phyloP scores from a whole-genome alignment of 352 stramenopile species.

The Globisporangium okanoganense region DNA sequence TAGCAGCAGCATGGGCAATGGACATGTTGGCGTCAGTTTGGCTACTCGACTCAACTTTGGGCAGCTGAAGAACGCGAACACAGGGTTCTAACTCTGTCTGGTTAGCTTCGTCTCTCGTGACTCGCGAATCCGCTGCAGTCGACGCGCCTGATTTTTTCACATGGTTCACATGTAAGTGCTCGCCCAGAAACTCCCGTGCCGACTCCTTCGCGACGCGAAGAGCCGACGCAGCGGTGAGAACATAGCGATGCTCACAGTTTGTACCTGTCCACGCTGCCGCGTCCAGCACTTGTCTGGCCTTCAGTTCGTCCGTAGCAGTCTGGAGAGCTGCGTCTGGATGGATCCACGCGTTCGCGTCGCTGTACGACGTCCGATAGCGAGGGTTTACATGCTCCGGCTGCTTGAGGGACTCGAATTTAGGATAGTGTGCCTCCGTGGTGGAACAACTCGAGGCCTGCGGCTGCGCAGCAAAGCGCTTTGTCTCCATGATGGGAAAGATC shows the following conservation, averaged over 20 bases:
- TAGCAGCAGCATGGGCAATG: background rate
- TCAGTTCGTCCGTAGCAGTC: background rate
- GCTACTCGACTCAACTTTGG: background rate
- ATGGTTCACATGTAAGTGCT: conserved; percentile 3
- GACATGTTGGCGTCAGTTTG: conserved; percentile 1
- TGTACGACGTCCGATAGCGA: conserved; percentile 5
- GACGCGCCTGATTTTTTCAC: background rate
- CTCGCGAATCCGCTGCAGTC: background rate
- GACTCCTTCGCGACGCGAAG: conserved; percentile 33
- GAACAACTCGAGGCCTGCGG: too few species aligned
- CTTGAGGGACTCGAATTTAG: too few species aligned
- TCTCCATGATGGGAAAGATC: background rate
- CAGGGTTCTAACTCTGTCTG: conserved; percentile 6
- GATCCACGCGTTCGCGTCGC: conserved; percentile 13
- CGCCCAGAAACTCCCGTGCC: conserved; percentile 28
- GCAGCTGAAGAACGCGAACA: background rate
- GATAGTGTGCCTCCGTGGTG: too few species aligned
- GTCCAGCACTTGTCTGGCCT: conserved; percentile 12
- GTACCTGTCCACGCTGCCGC: conserved; percentile 2
- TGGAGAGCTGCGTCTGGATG: background rate
- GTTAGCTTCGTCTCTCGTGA: conserved; percentile 8
- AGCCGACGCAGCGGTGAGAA: conserved; percentile 31
- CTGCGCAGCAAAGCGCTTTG: too few species aligned
- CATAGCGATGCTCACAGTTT: conserved; percentile 19
- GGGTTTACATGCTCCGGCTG: background rate